Conservation (phyloP, 495 filamentous ascomycete genomes). For the Pyrenopolyporus hunteri region DNA sequence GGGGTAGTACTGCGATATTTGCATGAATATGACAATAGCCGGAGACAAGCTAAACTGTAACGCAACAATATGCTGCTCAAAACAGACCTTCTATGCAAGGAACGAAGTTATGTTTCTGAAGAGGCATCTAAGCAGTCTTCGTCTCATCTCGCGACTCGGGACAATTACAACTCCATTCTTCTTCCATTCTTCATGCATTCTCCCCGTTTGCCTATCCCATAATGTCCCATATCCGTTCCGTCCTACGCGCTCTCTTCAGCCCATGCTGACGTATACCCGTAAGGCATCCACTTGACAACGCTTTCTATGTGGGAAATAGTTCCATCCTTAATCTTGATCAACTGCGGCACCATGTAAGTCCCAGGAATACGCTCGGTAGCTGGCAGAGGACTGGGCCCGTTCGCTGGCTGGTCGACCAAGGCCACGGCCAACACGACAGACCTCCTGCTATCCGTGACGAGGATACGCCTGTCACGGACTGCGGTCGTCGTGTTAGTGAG, state of each 20-base stretch:
- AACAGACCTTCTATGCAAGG: no score
- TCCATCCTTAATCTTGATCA: constrained; percentile 31
- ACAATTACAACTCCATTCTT: background rate
- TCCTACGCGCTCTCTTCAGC: background rate
- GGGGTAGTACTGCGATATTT: background rate
- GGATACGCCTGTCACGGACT: constrained; percentile 32
- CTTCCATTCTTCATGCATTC: background rate
- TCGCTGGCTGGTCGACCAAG: constrained; percentile 34
- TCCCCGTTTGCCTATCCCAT: background rate
- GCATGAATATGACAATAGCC: constrained; percentile 8
- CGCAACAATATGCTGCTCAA: no score
- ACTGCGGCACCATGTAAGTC: constrained; percentile 35
- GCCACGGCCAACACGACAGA: constrained; percentile 28
- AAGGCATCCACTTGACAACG: constrained; percentile 37
- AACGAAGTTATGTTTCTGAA: no score
- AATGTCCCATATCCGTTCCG: background rate
- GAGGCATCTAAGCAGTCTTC: no score
- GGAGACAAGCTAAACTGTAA: no score
- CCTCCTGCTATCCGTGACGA: constrained; percentile 18
- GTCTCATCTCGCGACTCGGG: no score
- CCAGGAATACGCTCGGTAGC: constrained; percentile 26
- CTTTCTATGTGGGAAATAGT: constrained; percentile 32
- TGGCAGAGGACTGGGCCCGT: constrained; percentile 18
- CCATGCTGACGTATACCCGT: constrained; percentile 36
- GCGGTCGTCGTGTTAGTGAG: constrained; percentile 25